Evolutionary conservation across 2,329 filamentous ascomycete genomes (phyloP).

Genomic region (Achaetomium macrosporum): DNA sequence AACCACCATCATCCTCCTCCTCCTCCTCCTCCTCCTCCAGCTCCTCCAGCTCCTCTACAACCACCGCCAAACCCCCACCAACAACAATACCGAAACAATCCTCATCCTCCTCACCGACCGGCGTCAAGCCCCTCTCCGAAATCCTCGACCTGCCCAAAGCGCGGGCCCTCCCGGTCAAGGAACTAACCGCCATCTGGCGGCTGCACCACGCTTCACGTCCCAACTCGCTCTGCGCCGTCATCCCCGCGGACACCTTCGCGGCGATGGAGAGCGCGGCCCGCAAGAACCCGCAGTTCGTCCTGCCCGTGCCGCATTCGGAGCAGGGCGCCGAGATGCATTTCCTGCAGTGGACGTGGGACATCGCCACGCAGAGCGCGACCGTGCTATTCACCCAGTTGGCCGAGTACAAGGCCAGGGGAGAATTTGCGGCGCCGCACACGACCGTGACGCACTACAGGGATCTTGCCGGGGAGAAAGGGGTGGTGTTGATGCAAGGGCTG

Average conservation of each 20-base stretch:
- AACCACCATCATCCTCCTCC: conserved; percentile 4
- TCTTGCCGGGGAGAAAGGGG: conserved; percentile 60
- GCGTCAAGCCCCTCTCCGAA: conserved; percentile 43
- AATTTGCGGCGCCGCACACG: conserved; percentile 87
- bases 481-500: conserved; percentile 81
- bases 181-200: conserved; percentile 86
- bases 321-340: conserved; percentile 89
- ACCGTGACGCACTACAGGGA: conserved; percentile 90
- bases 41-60: not conserved
- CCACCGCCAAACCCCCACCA: conserved; percentile 10
- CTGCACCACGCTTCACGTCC: conserved; percentile 71
- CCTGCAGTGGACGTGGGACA: conserved; percentile 90
- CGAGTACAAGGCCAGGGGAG: conserved; percentile 84
- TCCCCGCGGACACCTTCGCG: conserved; percentile 68
- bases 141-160: conserved; percentile 76
- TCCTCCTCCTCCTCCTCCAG: too few species aligned
- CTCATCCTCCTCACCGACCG: conserved; percentile 24
- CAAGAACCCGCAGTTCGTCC: conserved; percentile 78
- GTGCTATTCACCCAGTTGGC: conserved; percentile 92
- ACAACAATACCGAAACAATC: conserved; percentile 6
- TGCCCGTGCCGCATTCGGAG: conserved; percentile 68
- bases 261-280: conserved; percentile 67
- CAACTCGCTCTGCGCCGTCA: conserved; percentile 74
- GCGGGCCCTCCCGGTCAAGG: conserved; percentile 64
- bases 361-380: conserved; percentile 55